Evolutionary conservation across 2,329 filamentous ascomycete genomes (phyloP).

Genomic region (Penicillium sp.): DNA sequence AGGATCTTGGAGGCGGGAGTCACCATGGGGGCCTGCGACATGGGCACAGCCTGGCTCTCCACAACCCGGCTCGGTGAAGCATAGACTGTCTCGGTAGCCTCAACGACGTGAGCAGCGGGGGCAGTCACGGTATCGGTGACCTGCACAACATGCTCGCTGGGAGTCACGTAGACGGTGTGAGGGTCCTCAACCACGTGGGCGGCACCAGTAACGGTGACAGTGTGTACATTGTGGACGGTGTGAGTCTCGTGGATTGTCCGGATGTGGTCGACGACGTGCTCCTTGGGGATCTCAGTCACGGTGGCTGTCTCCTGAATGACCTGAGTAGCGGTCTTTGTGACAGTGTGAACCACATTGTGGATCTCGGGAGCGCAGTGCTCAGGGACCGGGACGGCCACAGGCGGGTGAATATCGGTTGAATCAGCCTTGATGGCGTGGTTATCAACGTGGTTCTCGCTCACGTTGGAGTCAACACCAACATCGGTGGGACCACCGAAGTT

Average conservation of each 20-base stretch:
- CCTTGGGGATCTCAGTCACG: constrained; percentile 1
- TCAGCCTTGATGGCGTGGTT: constrained; percentile 23
- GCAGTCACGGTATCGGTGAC: constrained; percentile 2
- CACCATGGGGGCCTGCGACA: background rate
- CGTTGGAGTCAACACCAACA: constrained; percentile 7
- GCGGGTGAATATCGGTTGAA: constrained; percentile 13
- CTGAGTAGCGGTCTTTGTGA: constrained; percentile 26
- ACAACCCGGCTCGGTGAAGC: constrained; percentile 1
- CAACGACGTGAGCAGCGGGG: constrained; percentile 5
- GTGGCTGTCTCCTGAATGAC: constrained; percentile 16
- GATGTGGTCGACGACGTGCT: constrained; percentile 3
- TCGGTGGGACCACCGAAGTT: constrained; percentile 9
- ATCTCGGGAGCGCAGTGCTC: constrained; percentile 17
- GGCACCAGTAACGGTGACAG: constrained; percentile 23
- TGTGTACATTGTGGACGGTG: background rate
- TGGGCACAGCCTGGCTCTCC: background rate
- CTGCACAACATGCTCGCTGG: constrained; percentile 3
- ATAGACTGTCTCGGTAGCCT: constrained; percentile 15
- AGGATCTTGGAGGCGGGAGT: constrained; percentile 4
- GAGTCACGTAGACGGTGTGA: constrained; percentile 12
- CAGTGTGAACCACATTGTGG: constrained; percentile 26
- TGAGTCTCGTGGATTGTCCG: background rate
- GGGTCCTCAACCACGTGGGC: constrained; percentile 10
- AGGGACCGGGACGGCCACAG: background rate
- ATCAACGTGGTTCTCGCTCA: constrained; percentile 20